Evolutionary conservation across 768 basidiomycete species (phyloP).

Genomic region (Coprinopsis strossmayeri): DNA sequence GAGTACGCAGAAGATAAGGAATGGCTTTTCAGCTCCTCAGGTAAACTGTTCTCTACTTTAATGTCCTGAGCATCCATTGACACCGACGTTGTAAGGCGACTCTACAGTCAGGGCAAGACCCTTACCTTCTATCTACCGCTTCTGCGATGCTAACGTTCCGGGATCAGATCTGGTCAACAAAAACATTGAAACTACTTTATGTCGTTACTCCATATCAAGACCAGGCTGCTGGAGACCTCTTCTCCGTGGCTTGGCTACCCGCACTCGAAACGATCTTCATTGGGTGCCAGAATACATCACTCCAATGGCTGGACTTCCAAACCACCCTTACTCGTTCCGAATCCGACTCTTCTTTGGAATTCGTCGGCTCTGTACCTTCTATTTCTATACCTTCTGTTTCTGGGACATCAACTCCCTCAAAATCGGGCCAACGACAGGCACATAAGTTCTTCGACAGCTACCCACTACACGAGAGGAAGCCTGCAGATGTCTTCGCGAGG

Average conservation of each 20-base stretch:
- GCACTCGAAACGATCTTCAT: slow-evolving; percentile 67
- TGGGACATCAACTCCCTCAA: slow-evolving; percentile 31
- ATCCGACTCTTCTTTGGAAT: slow-evolving; percentile 14
- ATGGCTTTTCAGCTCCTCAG: slow-evolving; percentile 90
- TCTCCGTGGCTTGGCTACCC: slow-evolving; percentile 76
- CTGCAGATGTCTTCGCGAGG: slow-evolving; percentile 63
- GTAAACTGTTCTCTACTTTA: slow-evolving; percentile 30
- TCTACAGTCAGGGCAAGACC: slow-evolving; percentile 74
- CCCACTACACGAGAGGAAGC: slow-evolving; percentile 59
- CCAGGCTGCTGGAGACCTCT: slow-evolving; percentile 80
- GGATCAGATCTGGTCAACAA: slow-evolving; percentile 76
- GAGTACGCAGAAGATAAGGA: slow-evolving; percentile 67
- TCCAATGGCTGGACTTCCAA: slow-evolving; percentile 79
- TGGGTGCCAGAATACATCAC: slow-evolving; percentile 89
- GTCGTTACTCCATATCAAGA: slow-evolving; percentile 75
- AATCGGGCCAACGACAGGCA: slow-evolving; percentile 34
- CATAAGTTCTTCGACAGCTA: slow-evolving; percentile 95
- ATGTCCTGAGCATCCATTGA: slow-evolving; percentile 2
- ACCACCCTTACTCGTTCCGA: slow-evolving; percentile 13
- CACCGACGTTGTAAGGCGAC: slow-evolving; percentile 53
- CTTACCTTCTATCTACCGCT: too few species aligned
- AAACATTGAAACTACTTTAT: slow-evolving; percentile 57
- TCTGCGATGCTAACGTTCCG: slow-evolving; percentile 2
- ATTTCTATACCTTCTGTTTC: too few species aligned
- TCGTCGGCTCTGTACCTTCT: slow-evolving; percentile 14